A percentile compares a stretch with the other conserved stretches of the same genome.
Conservation (phyloP, 2,329 filamentous ascomycete genomes). For the Sarocladium oryzae region DNA sequence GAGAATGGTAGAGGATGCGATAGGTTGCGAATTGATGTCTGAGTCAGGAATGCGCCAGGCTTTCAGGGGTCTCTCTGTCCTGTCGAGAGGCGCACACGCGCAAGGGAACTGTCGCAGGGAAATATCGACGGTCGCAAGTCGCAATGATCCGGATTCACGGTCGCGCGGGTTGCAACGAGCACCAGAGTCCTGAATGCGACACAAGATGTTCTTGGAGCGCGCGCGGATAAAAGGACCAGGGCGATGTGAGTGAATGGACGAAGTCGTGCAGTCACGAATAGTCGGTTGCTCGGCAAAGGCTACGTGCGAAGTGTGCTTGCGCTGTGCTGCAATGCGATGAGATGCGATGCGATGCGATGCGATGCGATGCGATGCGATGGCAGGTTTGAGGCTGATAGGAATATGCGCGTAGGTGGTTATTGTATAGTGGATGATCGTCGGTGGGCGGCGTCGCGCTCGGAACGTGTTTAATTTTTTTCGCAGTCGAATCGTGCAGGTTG, state of each 20-base stretch:
- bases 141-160: no score
- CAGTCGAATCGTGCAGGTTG: not conserved
- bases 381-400: not conserved
- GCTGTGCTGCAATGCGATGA: no score
- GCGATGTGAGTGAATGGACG: no score
- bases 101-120: not conserved
- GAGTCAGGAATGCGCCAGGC: constrained; percentile 8
- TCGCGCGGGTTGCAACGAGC: no score
- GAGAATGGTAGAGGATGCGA: no score
- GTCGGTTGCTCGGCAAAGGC: no score
- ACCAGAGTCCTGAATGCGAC: no score
- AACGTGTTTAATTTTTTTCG: constrained; percentile 6
- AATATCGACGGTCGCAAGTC: no score
- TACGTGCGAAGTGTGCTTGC: no score
- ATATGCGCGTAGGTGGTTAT: not conserved
- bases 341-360: not conserved
- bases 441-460: not conserved
- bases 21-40: constrained; percentile 6
- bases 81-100: not conserved
- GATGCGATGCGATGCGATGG: not conserved
- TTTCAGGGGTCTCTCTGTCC: constrained; percentile 9
- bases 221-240: no score
- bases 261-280: no score
- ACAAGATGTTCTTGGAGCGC: no score
- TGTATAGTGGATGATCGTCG: not conserved